These are phyloP conservation scores for Rhodotorula babjevae DNA, from an alignment of 768 basidiomycete species.

Conservation along the genomic window DNA sequence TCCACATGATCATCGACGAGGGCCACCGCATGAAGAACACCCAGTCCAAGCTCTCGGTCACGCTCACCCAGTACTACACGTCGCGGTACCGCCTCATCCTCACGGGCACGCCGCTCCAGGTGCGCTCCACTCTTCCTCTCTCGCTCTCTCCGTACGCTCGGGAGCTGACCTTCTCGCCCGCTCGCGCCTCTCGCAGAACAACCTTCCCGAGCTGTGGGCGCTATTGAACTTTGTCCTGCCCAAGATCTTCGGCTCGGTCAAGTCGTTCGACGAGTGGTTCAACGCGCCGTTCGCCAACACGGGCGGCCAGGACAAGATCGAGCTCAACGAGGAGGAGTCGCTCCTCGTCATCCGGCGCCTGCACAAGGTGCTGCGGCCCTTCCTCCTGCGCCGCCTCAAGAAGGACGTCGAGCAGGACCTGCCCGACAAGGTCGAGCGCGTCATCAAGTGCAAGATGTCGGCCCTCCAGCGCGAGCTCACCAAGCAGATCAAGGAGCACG, in stretches of 20 bases:
- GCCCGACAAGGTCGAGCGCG: constrained; percentile 65
- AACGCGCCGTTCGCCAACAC: constrained; percentile 98
- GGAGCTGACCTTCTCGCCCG: neutral
- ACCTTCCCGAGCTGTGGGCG: constrained; percentile 91
- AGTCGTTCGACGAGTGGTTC: constrained; percentile 99
- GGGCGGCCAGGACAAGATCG: constrained; percentile 96
- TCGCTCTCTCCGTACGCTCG: too few relatives aligned
- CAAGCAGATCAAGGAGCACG: constrained; percentile 57
- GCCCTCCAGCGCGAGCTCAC: constrained; percentile 58
- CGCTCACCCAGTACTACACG: constrained; percentile 68
- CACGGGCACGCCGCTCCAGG: constrained; percentile 93
- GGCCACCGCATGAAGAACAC: constrained; percentile 94
- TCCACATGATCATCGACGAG: constrained; percentile 93
- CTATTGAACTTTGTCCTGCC: constrained; percentile 94
- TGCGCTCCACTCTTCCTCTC: too few relatives aligned
- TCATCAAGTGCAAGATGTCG: constrained; percentile 62
- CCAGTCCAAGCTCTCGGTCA: constrained; percentile 59
- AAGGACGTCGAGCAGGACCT: constrained; percentile 84
- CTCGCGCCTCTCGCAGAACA: constrained; percentile 68
- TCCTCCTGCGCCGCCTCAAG: constrained; percentile 87
- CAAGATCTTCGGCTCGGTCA: constrained; percentile 97
- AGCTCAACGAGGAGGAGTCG: constrained; percentile 99
- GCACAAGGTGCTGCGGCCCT: constrained; percentile 82
- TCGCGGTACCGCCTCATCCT: constrained; percentile 85
- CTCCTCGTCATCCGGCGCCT: constrained; percentile 87